Evolutionary conservation across 768 basidiomycete genomes (phyloP), one percentile per base, ranked within the genome.

Genomic region (Lentinula aciculospora): DNA sequence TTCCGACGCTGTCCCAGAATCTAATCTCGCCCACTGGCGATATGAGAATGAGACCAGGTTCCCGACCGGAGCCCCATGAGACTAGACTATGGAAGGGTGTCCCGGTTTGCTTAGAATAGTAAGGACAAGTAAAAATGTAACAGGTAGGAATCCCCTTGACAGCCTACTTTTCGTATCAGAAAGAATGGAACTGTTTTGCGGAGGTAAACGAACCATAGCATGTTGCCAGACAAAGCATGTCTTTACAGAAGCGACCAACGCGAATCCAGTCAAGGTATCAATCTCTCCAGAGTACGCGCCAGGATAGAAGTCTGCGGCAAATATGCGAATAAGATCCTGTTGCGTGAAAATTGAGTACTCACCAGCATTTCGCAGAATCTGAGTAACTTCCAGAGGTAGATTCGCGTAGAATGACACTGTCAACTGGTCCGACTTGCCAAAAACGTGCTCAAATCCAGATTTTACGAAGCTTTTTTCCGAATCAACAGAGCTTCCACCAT

Each of bases 171-270:
- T 28, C 45, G 37, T 12, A 31, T 47, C 17, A 40, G 28, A 45
- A 47, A 53, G 32, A 53, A 37, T 27, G 60, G 60, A 59, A 31
- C 6, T 29, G 25, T 25, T 25, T 13, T 36, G n/a, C 28, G 12
- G n/a, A 15, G 37, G 21, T 37, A 29, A 49, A 66, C 72, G 56
- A 61, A 81, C 85, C 70, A 88, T 84, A 42, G 84, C 80, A 72
- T 92, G 86, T 60, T 89, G 86, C 89, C 89, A 92, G 47, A 91
- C 86, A 69, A 89, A 92, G 68, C 88, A 91, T 8, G 87, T 89
- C 64, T 82, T 81, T 6, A 75, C 71, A 25, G 89, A 90, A 17
- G 83, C 81, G 23, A 90, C 81, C 37, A 92, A 78, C 10, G 89
- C 82, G 66, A 88, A 91, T 6, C 88, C 88, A 8, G 89, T 89